Conservation (phyloP, 345 rosid genomes). For the Salix arbutifolia region DNA sequence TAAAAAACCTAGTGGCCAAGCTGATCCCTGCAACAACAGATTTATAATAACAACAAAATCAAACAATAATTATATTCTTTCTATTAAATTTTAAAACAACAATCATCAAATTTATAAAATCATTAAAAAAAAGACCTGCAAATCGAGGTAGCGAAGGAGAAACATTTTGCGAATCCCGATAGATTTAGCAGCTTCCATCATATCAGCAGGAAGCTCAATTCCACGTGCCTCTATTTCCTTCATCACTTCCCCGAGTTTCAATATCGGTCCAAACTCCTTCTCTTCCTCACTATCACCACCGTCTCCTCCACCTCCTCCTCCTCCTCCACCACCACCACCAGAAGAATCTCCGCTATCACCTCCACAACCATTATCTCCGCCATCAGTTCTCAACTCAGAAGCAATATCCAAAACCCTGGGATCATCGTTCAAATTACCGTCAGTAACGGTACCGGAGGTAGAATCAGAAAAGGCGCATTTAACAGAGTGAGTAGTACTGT, state of each 20-base stretch:
- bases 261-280: constrained; percentile 25
- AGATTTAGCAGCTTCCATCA: constrained; percentile 75
- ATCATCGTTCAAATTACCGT: background rate
- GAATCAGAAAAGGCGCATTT: background rate
- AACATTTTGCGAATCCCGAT: constrained; percentile 64
- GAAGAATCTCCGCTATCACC: background rate
- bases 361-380: background rate
- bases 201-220: constrained; percentile 57
- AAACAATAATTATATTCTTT: background rate
- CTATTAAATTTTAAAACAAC: background rate
- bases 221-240: constrained; percentile 20
- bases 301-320: background rate
- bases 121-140: constrained; percentile 44
- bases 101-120: background rate
- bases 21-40: constrained; percentile 47
- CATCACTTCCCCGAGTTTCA: constrained; percentile 20
- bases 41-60: background rate
- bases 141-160: constrained; percentile 65
- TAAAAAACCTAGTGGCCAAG: constrained; percentile 59
- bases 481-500: background rate
- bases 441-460: background rate
- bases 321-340: background rate
- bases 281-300: constrained; percentile 1
- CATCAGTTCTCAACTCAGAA: constrained; percentile 2
- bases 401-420: background rate